These are phyloP conservation scores for Pseudogymnoascus sp. DNA, from an alignment of 2,329 filamentous ascomycete species.

Conservation along the genomic window DNA sequence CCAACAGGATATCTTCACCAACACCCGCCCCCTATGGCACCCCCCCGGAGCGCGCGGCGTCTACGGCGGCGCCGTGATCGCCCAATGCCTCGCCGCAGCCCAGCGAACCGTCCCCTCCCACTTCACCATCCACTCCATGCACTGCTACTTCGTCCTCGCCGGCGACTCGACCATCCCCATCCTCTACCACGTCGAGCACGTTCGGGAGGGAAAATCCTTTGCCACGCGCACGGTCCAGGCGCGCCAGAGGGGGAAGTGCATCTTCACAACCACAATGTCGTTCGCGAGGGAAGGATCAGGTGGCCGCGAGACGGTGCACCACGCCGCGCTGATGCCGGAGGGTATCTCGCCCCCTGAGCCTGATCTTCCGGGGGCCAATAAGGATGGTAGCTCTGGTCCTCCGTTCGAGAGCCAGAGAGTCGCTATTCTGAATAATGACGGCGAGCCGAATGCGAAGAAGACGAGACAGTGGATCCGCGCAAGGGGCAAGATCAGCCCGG, in stretches of 20 bases:
- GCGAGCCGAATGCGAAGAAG: conserved; percentile 55
- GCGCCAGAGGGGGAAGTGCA: conserved; percentile 74
- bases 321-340: conserved; percentile 53
- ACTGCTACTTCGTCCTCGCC: conserved; percentile 96
- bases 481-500: conserved; percentile 61
- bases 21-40: conserved; percentile 85
- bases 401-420: conserved; percentile 52
- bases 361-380: conserved; percentile 22
- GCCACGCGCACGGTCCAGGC: conserved; percentile 95
- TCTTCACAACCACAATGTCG: conserved; percentile 92
- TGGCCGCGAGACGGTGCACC: conserved; percentile 46
- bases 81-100: conserved; percentile 80
- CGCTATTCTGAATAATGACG: conserved; percentile 45
- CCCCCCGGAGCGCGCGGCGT: conserved; percentile 86
- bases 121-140: conserved; percentile 89
- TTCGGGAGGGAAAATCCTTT: conserved; percentile 83
- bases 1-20: conserved; percentile 79
- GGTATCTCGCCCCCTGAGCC: conserved; percentile 31
- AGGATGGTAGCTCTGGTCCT: conserved; percentile 19
- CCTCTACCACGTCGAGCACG: conserved; percentile 88
- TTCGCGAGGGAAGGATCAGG: conserved; percentile 64
- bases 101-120: conserved; percentile 74
- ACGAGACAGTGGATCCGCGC: conserved; percentile 68
- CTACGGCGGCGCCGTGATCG: conserved; percentile 88
- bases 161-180: conserved; percentile 79